Evolutionary conservation across 1,284 basidiomycete genomes (phyloP), one percentile per base, ranked within the genome.

Genomic region (Fomes fomentarius): DNA sequence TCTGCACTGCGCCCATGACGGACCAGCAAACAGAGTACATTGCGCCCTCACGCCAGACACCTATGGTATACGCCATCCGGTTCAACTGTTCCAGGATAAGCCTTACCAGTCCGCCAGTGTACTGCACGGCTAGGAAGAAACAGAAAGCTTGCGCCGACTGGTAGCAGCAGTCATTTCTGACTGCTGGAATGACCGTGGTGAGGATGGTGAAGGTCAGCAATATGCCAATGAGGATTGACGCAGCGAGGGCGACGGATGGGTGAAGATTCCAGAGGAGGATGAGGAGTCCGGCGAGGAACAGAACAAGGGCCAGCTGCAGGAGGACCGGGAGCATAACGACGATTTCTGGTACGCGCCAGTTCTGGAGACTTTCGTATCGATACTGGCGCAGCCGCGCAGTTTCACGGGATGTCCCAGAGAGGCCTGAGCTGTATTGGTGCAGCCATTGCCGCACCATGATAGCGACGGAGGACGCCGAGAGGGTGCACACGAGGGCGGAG

Each of bases 201-300:
- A 33, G 24, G n/a, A 28, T 12, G 3, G 22, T 37, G 44, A 56
- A 46, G n/a, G 33, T 4, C 26, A 56, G 19, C 17, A 56, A 31
- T 12, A 37, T n/a, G n/a, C 17, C 15, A 19, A 51, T 26, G 25
- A 49, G 35, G 15, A 37, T 26, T 3, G 51, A 50, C 17, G 48
- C 40, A 37, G 47, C 33, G n/a, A 35, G 17, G 9, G 56, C 52
- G 15, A 54, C 52, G 22, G 26, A 19, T 40, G 10, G 14, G 26
- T 58, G 42, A 6, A 58, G 31, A 21, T 25, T 51, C 56, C 56
- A 58, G 2, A 58, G 44, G 17, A 58, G 40, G 28, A 51, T 49
- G 24, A 47, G 17, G 9, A 58, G 37, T 6, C 56, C 56, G 19
- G 22, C 33, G n/a, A 58, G 41, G 48, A 58, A 58, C 10, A 51